phyloP scores from a whole-genome alignment of 208 protist species.

The Strigomonas culicis region DNA sequence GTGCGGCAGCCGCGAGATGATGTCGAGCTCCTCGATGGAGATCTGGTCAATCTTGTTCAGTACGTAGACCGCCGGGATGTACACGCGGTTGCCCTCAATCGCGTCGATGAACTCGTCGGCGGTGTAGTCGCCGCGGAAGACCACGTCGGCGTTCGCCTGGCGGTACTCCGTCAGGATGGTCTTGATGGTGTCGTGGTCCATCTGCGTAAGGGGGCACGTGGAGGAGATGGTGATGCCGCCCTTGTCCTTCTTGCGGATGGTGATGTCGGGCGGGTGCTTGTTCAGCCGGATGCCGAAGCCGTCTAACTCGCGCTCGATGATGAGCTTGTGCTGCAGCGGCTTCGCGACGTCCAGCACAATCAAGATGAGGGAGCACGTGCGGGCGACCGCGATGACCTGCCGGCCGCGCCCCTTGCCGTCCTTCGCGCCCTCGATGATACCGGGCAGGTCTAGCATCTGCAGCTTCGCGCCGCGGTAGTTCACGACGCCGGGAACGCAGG shows the following conservation, averaged over 20 bases:
- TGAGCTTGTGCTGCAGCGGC: conserved; percentile 95
- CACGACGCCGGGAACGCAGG: conserved; percentile 96
- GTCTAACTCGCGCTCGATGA: conserved; percentile 97
- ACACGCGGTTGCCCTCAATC: conserved; percentile 96
- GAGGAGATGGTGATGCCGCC: conserved; percentile 89
- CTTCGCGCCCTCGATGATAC: conserved; percentile 99
- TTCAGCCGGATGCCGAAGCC: conserved; percentile 99
- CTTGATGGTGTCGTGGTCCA: conserved; percentile 93
- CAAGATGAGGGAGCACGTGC: conserved; percentile 98
- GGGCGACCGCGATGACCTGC: conserved; percentile 96
- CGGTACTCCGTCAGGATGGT: conserved; percentile 94
- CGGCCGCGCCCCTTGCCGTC: conserved; percentile 98
- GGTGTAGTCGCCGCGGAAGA: conserved; percentile 91
- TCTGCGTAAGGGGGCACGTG: conserved; percentile 82
- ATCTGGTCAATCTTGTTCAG: conserved; percentile 99
- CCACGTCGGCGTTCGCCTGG: conserved; percentile 96
- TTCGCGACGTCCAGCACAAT: conserved; percentile 98
- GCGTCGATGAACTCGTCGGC: conserved; percentile 98
- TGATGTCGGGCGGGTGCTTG: conserved; percentile 95
- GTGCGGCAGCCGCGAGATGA: conserved; percentile 95
- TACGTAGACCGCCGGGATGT: conserved; percentile 96
- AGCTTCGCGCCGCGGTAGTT: conserved; percentile 94
- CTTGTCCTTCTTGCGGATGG: conserved; percentile 94
- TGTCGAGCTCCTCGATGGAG: conserved; percentile 96
- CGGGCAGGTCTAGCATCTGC: conserved; percentile 96